Evolutionary conservation across 345 rosid genomes (phyloP).

Genomic region (Ceriops decandra): DNA sequence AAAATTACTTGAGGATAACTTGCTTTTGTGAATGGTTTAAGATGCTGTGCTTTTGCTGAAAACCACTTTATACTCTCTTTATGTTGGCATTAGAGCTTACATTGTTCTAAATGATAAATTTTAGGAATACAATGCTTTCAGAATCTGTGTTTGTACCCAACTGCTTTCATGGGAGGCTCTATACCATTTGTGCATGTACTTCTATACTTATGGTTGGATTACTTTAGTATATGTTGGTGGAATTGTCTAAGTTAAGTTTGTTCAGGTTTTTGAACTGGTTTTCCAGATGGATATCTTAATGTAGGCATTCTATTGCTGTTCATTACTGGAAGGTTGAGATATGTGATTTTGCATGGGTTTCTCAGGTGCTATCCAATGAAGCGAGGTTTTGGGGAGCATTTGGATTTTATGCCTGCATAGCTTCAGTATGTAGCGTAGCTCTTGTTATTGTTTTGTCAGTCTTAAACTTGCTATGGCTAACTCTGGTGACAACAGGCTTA

Average conservation of each 20-base stretch:
- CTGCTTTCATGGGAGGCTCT: no score
- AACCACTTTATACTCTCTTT: neutral
- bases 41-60: neutral
- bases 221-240: no score
- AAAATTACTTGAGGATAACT: neutral
- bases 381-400: constrained; percentile 99
- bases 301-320: neutral
- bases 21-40: constrained; percentile 3
- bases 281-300: constrained; percentile 1
- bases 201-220: neutral
- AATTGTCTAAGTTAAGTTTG: neutral
- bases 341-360: constrained; percentile 22
- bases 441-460: neutral
- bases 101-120: no score
- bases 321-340: constrained; percentile 12
- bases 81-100: no score
- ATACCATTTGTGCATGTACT: neutral
- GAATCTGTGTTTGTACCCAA: no score
- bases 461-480: constrained; percentile 24
- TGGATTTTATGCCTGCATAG: constrained; percentile 65
- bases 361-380: constrained; percentile 67
- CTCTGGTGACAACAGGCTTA: constrained; percentile 57
- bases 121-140: no score
- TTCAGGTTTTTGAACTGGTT: neutral
- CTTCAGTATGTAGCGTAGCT: constrained; percentile 50